Evolutionary conservation across 2,329 filamentous ascomycete genomes (phyloP).

Genomic region (Fulvia fulva): DNA sequence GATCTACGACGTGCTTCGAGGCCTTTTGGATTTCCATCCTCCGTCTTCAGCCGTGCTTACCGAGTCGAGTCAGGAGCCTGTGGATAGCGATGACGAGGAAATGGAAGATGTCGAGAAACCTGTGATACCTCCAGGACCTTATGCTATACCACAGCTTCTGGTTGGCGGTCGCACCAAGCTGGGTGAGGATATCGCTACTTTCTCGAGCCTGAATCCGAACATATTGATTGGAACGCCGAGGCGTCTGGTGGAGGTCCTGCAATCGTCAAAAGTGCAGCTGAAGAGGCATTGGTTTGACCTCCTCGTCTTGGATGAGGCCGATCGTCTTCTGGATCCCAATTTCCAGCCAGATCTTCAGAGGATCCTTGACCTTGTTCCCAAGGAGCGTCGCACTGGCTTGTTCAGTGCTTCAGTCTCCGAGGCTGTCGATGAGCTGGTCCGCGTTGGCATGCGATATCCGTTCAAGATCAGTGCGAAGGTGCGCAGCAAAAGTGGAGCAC

Average conservation of each 20-base stretch:
- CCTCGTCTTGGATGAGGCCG: conserved; percentile 90
- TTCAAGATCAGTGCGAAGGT: conserved; percentile 94
- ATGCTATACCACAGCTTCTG: conserved; percentile 78
- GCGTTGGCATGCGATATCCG: conserved; percentile 87
- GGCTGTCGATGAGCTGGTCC: conserved; percentile 86
- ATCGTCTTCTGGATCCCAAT: conserved; percentile 84
- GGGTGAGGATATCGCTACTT: conserved; percentile 80
- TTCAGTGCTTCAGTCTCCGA: conserved; percentile 97
- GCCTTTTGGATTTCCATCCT: conserved; percentile 76
- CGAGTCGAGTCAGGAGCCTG: conserved; percentile 36
- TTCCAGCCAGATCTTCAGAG: conserved; percentile 88
- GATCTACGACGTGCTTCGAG: conserved; percentile 76
- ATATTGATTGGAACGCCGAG: conserved; percentile 88
- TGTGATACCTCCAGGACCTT: conserved; percentile 44
- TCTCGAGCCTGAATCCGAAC: conserved; percentile 80
- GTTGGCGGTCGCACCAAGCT: conserved; percentile 78
- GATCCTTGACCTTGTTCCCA: conserved; percentile 79
- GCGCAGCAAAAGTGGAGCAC: conserved; percentile 65
- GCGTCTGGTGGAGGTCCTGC: conserved; percentile 79
- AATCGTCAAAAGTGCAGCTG: conserved; percentile 55
- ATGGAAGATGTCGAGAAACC: conserved; percentile 38
- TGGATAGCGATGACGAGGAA: conserved; percentile 30
- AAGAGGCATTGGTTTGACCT: conserved; percentile 64
- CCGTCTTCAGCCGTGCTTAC: conserved; percentile 68
- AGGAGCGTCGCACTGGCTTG: conserved; percentile 86